Percentiles rank a stretch among this genome's conserved stretches.
Conservation (phyloP, 495 filamentous ascomycete genomes). For the Xanthoparmelia taractica region DNA sequence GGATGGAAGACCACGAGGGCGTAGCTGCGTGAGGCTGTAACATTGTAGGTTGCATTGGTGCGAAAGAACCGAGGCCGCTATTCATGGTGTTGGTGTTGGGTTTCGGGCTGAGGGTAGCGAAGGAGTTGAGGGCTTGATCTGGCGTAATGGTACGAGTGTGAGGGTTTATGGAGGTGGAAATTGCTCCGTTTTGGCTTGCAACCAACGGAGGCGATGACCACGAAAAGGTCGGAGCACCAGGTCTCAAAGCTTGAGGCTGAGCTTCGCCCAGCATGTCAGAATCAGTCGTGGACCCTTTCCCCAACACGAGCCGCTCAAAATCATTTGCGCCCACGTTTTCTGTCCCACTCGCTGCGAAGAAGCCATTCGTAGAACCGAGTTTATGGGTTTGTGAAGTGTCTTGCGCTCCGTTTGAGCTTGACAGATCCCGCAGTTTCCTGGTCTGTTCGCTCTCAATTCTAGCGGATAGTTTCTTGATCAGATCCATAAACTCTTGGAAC, state of each 20-base stretch:
- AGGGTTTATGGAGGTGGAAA: constrained; percentile 27
- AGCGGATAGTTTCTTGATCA: constrained; percentile 72
- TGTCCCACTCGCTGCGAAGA: constrained; percentile 29
- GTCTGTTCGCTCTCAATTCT: constrained; percentile 82
- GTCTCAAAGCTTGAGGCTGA: constrained; percentile 28
- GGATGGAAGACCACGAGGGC: constrained; percentile 1
- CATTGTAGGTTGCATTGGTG: constrained; percentile 20
- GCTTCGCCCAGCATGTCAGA: constrained; percentile 35
- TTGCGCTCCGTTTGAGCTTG: constrained; percentile 28
- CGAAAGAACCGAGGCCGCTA: constrained; percentile 18
- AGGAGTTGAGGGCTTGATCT: constrained; percentile 42
- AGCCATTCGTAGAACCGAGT: constrained; percentile 28
- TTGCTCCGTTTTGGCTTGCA: constrained; percentile 22
- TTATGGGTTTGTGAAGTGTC: constrained; percentile 34
- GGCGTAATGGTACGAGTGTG: constrained; percentile 46
- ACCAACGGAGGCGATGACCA: constrained; percentile 37
- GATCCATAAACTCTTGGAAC: constrained; percentile 78
- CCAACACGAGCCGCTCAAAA: constrained; percentile 83
- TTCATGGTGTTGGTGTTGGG: constrained; percentile 12
- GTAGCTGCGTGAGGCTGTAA: constrained; percentile 1
- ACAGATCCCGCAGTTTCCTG: constrained; percentile 77
- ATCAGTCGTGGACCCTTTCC: constrained; percentile 34
- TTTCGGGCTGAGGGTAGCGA: constrained; percentile 38
- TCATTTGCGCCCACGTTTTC: constrained; percentile 53
- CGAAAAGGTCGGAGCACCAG: constrained; percentile 37